Evolutionary conservation across 192 early-diverging fungal species (phyloP).

Genomic region (Fimicolochytrium jonesii): DNA sequence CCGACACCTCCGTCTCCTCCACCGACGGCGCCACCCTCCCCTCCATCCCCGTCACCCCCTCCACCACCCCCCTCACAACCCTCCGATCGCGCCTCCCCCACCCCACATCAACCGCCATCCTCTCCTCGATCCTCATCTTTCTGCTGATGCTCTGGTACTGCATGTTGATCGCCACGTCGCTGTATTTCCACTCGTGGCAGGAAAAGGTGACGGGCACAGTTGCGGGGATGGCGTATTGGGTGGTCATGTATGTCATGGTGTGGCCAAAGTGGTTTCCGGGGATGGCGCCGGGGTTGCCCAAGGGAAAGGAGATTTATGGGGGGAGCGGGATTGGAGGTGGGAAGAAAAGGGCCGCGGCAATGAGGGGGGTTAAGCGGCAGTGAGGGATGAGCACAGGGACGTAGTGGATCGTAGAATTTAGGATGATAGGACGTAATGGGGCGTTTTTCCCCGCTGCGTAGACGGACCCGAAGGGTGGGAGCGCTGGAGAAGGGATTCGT

Average conservation of each 20-base stretch:
- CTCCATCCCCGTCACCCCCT: not conserved
- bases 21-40: not conserved
- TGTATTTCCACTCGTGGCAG: slow-evolving; percentile 69
- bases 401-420: too few species aligned
- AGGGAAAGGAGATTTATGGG: too few species aligned
- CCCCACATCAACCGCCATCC: slow-evolving; percentile 4
- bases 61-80: not conserved
- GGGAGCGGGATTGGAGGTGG: too few species aligned
- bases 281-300: slow-evolving; percentile 15
- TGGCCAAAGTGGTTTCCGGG: slow-evolving; percentile 7
- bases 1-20: not conserved
- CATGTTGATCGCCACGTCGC: slow-evolving; percentile 72
- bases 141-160: slow-evolving; percentile 65
- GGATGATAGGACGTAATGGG: too few species aligned
- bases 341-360: too few species aligned
- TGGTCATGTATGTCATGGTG: slow-evolving; percentile 34
- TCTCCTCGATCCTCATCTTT: slow-evolving; percentile 31
- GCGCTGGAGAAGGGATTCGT: too few species aligned
- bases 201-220: slow-evolving; percentile 69
- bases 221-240: slow-evolving; percentile 70
- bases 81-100: not conserved
- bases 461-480: too few species aligned
- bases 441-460: too few species aligned
- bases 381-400: too few species aligned
- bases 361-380: too few species aligned